Evolutionary conservation across 768 basidiomycete genomes (phyloP), one percentile per base, ranked within the genome.

Genomic region (Tephrocybe sp.): DNA sequence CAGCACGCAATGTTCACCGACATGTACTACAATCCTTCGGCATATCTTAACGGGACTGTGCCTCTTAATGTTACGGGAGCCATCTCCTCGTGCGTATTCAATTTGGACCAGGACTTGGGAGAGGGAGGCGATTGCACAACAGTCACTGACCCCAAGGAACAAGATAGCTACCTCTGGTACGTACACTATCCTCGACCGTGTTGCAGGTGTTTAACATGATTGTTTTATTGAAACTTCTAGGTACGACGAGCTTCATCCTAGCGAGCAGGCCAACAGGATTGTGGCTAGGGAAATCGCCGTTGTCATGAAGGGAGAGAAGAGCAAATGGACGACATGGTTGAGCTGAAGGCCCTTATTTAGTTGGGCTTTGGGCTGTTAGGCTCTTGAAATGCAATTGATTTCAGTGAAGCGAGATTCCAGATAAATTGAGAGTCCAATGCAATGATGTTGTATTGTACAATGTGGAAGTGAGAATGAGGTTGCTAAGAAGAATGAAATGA

Each of bases 21-120:
- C 57, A 83, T 86, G 65, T 71, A 73, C 54, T 62, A 66, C 21
- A 61, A 75, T 47, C 84, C 84, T 1, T 54, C 62, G 7, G 53
- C 59, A 3, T 86, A 84, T 61, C 63, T 85, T 25, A 86, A 85
- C 51, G 84, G 83, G 7, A 85, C 82, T 0, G 82, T 73, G 0
- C 80, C 82, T 11, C 61, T 77, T 41, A 84, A 85, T 53, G 74
- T 80, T 21, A 83, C 79, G 0, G 78, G 81, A 0, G 69, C 73
- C 19, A 67, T 79, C 31, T 58, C 73, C 33, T 66, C 76, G 0
- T 83, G 82, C 56, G 68, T 79, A 3, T 75, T 72, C 57, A 42
- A 69, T 49, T 33, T 64, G 33, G 64, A 68, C 50, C 64, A 11
- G 34, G 23, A 16, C 42, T 33, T 40, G 1, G 24, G 60, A n/a